These are phyloP conservation scores for Candida pseudoglaebosa DNA, from an alignment of 805 yeast species.

Conservation along the genomic window DNA sequence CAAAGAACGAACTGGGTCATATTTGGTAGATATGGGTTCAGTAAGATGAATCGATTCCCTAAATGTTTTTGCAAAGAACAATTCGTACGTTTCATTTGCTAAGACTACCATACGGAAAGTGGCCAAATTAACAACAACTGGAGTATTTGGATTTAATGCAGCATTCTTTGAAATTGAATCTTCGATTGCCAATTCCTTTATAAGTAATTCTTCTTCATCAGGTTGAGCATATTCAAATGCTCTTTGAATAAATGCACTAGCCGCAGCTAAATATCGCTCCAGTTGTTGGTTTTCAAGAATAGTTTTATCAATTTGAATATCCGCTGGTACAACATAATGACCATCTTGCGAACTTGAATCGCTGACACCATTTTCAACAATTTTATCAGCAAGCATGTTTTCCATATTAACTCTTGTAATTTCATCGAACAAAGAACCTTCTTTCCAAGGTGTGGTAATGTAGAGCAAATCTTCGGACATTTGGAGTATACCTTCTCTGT, in stretches of 20 bases:
- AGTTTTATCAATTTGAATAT: constrained; percentile 59
- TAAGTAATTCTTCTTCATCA: constrained; percentile 39
- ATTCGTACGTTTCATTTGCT: constrained; percentile 91
- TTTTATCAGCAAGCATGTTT: constrained; percentile 60
- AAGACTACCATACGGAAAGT: constrained; percentile 92
- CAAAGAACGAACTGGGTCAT: constrained; percentile 53
- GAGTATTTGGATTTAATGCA: constrained; percentile 77
- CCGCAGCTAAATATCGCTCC: constrained; percentile 82
- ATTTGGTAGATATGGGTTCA: constrained; percentile 45
- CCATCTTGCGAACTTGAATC: constrained; percentile 18
- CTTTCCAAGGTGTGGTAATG: constrained; percentile 83
- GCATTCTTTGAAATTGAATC: constrained; percentile 57
- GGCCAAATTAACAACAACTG: constrained; percentile 71
- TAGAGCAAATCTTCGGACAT: constrained; percentile 84
- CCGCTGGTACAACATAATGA: constrained; percentile 48
- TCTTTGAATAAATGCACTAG: constrained; percentile 79
- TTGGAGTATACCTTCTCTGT: constrained; percentile 73
- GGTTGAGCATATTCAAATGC: constrained; percentile 90
- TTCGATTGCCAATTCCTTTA: constrained; percentile 35
- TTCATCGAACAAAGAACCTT: constrained; percentile 60
- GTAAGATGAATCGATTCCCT: constrained; percentile 65
- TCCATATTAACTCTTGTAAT: constrained; percentile 63
- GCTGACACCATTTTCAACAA: constrained; percentile 37
- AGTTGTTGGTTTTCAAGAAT: constrained; percentile 59
- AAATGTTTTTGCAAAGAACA: constrained; percentile 69